Percentiles rank a stretch among this genome's conserved stretches.
Evolutionary conservation across 345 rosid species (phyloP).

Genomic region (Clarkia xantiana): DNA sequence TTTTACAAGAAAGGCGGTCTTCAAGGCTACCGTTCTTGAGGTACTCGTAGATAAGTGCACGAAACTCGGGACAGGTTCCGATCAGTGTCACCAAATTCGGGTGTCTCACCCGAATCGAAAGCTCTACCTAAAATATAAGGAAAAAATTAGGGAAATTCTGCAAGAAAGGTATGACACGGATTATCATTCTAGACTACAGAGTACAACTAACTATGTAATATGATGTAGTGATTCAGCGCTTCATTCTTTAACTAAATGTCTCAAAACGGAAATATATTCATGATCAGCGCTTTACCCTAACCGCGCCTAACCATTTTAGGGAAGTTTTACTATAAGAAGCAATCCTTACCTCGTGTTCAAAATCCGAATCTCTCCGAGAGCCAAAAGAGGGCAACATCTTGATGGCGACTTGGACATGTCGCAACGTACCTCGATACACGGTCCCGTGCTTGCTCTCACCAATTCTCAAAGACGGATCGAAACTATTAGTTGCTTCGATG

Average conservation of each 20-base stretch:
- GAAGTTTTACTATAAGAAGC: not conserved
- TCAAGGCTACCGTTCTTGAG: conserved; percentile 59
- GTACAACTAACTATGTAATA: too few species aligned
- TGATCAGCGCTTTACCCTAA: too few species aligned
- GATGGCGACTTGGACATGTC: conserved; percentile 55
- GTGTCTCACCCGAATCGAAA: conserved; percentile 72
- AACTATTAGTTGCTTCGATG: conserved; percentile 56
- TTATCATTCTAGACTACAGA: too few species aligned
- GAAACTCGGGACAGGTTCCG: conserved; percentile 72
- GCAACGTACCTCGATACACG: conserved; percentile 60
- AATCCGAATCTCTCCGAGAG: conserved; percentile 37
- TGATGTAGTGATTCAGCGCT: too few species aligned
- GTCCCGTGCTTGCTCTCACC: conserved; percentile 77
- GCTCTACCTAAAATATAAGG: conserved; percentile 40
- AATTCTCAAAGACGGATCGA: conserved; percentile 69
- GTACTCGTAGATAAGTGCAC: conserved; percentile 68
- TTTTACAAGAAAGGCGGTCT: conserved; percentile 41
- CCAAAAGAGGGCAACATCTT: conserved; percentile 84
- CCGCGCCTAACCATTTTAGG: not conserved
- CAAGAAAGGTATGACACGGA: too few species aligned
- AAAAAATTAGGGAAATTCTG: not conserved
- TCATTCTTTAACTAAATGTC: too few species aligned
- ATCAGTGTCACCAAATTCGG: conserved; percentile 64
- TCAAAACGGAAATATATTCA: too few species aligned
- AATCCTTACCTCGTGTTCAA: conserved; percentile 45